Conservation (phyloP, 805 yeast genomes). For the Kuraishia floccosa region DNA sequence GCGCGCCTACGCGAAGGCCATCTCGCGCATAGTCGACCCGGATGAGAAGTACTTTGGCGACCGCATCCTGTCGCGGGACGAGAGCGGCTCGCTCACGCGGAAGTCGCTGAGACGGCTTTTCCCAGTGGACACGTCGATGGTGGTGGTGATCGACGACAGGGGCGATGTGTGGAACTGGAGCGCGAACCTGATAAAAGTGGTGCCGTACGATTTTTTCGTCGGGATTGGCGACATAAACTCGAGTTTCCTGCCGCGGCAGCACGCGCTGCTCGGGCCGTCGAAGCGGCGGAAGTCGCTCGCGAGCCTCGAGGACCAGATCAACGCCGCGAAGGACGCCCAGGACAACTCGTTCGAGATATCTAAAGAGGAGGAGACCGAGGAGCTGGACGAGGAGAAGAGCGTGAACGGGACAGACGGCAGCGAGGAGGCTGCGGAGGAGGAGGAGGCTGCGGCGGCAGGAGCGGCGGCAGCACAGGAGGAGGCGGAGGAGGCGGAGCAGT, state of each 20-base stretch:
- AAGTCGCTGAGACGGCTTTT: slow-evolving; percentile 81
- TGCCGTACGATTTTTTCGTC: slow-evolving; percentile 91
- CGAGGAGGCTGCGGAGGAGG: slow-evolving; percentile 3
- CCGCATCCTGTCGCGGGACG: slow-evolving; percentile 85
- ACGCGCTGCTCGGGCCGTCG: slow-evolving; percentile 45
- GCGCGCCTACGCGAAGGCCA: slow-evolving; percentile 79
- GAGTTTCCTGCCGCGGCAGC: slow-evolving; percentile 78
- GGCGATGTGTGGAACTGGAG: slow-evolving; percentile 99
- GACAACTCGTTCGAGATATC: slow-evolving; percentile 1
- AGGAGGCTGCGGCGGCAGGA: slow-evolving; percentile 10
- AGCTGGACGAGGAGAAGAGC: slow-evolving; percentile 6
- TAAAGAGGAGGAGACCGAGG: slow-evolving; percentile 1
- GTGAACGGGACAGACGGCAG: slow-evolving; percentile 7
- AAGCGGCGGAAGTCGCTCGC: slow-evolving; percentile 49
- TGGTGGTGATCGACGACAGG: slow-evolving; percentile 90
- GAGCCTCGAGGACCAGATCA: slow-evolving; percentile 34
- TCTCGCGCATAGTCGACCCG: slow-evolving; percentile 89
- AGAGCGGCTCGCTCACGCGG: slow-evolving; percentile 85
- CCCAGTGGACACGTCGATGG: slow-evolving; percentile 96
- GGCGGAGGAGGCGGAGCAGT: slow-evolving; percentile 11
- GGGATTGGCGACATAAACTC: slow-evolving; percentile 97
- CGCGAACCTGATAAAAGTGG: slow-evolving; percentile 78
- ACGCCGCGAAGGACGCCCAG: slow-evolving; percentile 9
- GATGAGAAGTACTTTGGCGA: slow-evolving; percentile 80
- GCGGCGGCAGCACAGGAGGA: slow-evolving; percentile 5